Percentiles rank a stretch among this genome's conserved stretches.
Conservation (phyloP, 2,329 filamentous ascomycete genomes). For the Stachybotrys chartarum region DNA sequence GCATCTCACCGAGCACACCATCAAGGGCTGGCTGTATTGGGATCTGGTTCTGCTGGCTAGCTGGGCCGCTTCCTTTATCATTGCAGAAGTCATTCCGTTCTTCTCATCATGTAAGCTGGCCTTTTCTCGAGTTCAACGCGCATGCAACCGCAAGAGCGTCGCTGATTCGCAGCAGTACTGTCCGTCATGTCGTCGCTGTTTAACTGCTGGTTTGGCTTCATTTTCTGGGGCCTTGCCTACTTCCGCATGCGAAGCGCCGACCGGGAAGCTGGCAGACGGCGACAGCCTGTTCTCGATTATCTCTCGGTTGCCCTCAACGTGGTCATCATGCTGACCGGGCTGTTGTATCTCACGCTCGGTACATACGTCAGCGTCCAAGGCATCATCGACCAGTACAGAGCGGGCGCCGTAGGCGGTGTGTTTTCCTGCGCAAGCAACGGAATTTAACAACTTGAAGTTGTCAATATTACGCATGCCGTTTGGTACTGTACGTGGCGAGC, state of each 20-base stretch:
- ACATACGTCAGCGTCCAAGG: constrained; percentile 74
- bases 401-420: constrained; percentile 57
- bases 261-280: constrained; percentile 41
- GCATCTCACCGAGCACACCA: constrained; percentile 75
- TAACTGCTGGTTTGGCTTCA: constrained; percentile 91
- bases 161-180: constrained; percentile 33
- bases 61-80: constrained; percentile 81
- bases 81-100: constrained; percentile 89
- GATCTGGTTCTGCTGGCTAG: constrained; percentile 58
- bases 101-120: constrained; percentile 61
- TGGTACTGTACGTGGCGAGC: background rate
- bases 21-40: constrained; percentile 77
- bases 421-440: constrained; percentile 71
- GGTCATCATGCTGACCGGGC: constrained; percentile 64
- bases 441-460: constrained; percentile 28
- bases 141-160: background rate
- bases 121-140: background rate
- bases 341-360: constrained; percentile 76
- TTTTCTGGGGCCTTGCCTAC: constrained; percentile 85
- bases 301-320: constrained; percentile 60
- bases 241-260: constrained; percentile 67
- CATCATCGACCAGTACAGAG: constrained; percentile 65
- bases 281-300: constrained; percentile 42
- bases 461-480: background rate
- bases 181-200: constrained; percentile 79